Conservation (phyloP, 2,329 filamentous ascomycete genomes). For the Fusarium sp. region DNA sequence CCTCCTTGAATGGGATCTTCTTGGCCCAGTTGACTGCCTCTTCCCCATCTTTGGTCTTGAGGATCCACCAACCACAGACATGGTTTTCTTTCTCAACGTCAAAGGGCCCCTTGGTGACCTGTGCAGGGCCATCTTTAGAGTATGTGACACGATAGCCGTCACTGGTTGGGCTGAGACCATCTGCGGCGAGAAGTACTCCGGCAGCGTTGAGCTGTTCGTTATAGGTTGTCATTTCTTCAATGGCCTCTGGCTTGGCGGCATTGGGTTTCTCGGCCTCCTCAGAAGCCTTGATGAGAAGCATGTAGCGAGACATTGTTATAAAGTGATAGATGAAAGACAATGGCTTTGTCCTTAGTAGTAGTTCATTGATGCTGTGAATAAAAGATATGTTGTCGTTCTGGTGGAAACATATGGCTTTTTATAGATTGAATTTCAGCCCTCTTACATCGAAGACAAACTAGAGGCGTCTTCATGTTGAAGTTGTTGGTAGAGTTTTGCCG, state of each 20-base stretch:
- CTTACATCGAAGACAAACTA: not conserved
- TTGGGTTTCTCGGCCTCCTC: constrained; percentile 41
- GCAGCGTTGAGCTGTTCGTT: constrained; percentile 50
- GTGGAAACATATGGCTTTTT: not conserved
- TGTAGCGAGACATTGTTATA: constrained; percentile 50
- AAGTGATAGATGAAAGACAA: not conserved
- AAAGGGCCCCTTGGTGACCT: constrained; percentile 51
- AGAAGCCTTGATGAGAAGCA: constrained; percentile 52
- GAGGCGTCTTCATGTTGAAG: not conserved
- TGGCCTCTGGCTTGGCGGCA: constrained; percentile 33
- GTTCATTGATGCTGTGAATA: not conserved
- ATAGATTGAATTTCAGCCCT: not conserved
- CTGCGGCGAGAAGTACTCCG: constrained; percentile 49
- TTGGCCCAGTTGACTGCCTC: constrained; percentile 53
- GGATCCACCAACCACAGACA: constrained; percentile 53
- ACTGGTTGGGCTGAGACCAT: constrained; percentile 48
- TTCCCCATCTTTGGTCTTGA: constrained; percentile 49
- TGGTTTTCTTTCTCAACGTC: constrained; percentile 46
- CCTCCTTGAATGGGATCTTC: constrained; percentile 47
- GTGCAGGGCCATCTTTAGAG: constrained; percentile 31
- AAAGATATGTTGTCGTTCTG: not conserved
- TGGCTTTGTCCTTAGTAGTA: not conserved
- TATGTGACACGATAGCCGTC: constrained; percentile 51
- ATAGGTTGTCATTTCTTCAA: constrained; percentile 49
- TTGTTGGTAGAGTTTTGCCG: not conserved